Conservation (phyloP, 73 alveolate species). For the Paramecium primaurelia region DNA sequence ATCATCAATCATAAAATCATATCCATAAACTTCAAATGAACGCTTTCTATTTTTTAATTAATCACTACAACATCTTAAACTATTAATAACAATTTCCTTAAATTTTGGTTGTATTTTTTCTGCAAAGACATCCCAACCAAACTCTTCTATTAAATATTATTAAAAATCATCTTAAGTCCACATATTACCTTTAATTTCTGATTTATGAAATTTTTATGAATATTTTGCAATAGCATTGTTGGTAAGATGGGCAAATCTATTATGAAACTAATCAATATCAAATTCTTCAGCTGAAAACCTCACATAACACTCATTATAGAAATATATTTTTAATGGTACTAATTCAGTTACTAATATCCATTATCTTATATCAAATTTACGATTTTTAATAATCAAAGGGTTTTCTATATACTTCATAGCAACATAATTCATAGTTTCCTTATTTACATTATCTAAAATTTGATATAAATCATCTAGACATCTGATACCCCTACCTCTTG, state of each 20-base stretch:
- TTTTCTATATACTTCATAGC: slow-evolving; percentile 92
- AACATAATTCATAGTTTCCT: slow-evolving; percentile 75
- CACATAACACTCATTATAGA: slow-evolving; percentile 82
- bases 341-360: slow-evolving; percentile 88
- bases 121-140: slow-evolving; percentile 57
- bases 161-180: slow-evolving; percentile 90
- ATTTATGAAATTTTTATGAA: slow-evolving; percentile 71
- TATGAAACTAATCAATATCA: slow-evolving; percentile 69
- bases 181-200: slow-evolving; percentile 86
- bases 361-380: slow-evolving; percentile 81
- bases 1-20: slow-evolving; percentile 64
- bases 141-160: slow-evolving; percentile 68
- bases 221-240: slow-evolving; percentile 78
- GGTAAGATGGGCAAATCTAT: slow-evolving; percentile 80
- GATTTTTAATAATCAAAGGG: slow-evolving; percentile 80
- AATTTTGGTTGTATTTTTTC: slow-evolving; percentile 61
- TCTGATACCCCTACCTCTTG: slow-evolving; percentile 94
- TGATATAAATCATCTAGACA: slow-evolving; percentile 71
- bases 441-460: slow-evolving; percentile 74
- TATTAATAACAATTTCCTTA: slow-evolving; percentile 56
- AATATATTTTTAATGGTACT: slow-evolving; percentile 85
- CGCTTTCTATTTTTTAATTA: slow-evolving; percentile 49
- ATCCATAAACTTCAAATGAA: slow-evolving; percentile 63
- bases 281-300: slow-evolving; percentile 84
- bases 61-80: slow-evolving; percentile 58